Conservation (phyloP, 2,329 filamentous ascomycete species). For the Xylaria multiplex region DNA sequence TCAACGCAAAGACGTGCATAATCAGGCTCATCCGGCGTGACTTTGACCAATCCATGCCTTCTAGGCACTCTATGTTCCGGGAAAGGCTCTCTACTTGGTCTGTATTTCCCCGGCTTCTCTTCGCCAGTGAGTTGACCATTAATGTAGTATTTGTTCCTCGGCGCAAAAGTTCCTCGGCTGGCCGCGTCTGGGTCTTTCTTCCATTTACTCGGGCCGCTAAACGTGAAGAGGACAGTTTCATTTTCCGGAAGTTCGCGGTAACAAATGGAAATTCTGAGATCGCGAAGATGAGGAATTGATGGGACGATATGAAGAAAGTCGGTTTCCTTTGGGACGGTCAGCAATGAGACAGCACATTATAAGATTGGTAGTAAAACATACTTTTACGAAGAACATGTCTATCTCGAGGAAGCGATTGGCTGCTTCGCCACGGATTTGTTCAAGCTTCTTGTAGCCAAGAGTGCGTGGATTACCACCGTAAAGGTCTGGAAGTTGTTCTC, state of each 20-base stretch:
- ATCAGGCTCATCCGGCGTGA: constrained; percentile 66
- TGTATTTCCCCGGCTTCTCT: constrained; percentile 57
- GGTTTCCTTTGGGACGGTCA: constrained; percentile 59
- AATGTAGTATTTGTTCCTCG: constrained; percentile 67
- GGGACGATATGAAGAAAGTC: constrained; percentile 70
- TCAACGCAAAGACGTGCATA: constrained; percentile 65
- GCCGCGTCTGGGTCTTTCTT: constrained; percentile 66
- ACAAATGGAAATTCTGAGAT: constrained; percentile 64
- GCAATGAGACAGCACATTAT: background rate
- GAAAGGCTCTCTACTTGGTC: constrained; percentile 64
- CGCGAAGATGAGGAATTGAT: constrained; percentile 66
- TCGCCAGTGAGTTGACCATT: constrained; percentile 66
- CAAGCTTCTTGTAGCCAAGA: constrained; percentile 56
- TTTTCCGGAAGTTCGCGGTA: constrained; percentile 69
- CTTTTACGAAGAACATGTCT: constrained; percentile 75
- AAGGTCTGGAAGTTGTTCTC: constrained; percentile 62
- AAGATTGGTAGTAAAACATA: constrained; percentile 48
- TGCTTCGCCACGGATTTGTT: constrained; percentile 60
- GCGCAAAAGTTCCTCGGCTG: constrained; percentile 64
- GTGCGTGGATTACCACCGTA: constrained; percentile 59
- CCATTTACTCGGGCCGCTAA: constrained; percentile 63
- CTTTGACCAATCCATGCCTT: constrained; percentile 61
- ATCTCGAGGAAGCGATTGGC: constrained; percentile 65
- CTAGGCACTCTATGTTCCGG: constrained; percentile 66
- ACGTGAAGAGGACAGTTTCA: constrained; percentile 57